Percentiles rank a stretch among this genome's conserved stretches.
Conservation (phyloP, 2,329 filamentous ascomycete genomes). For the Fusarium redolens region DNA sequence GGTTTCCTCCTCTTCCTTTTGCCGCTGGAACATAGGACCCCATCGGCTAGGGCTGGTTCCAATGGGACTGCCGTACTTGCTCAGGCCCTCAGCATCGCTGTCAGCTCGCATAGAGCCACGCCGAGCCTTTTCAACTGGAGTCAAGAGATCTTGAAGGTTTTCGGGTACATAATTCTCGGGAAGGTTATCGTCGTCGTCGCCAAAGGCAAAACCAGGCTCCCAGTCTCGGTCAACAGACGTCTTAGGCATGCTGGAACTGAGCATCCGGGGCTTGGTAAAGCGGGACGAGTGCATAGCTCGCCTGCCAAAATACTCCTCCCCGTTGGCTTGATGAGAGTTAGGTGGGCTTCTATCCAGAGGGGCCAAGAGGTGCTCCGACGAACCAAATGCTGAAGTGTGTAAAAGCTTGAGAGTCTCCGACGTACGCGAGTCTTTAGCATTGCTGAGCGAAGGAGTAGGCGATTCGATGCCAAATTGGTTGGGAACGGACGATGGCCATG, state of each 20-base stretch:
- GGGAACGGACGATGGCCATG: constrained; percentile 91
- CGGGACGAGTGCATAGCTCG: constrained; percentile 77
- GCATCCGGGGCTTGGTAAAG: constrained; percentile 73
- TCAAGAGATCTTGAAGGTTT: constrained; percentile 73
- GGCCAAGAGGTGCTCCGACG: constrained; percentile 70
- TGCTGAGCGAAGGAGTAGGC: constrained; percentile 78
- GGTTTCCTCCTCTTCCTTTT: constrained; percentile 67
- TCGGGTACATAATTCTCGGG: constrained; percentile 76
- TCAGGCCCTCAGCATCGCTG: constrained; percentile 62
- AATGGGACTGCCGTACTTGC: constrained; percentile 71
- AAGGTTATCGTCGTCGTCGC: constrained; percentile 75
- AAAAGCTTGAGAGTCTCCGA: constrained; percentile 73
- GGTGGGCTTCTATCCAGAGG: constrained; percentile 60
- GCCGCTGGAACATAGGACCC: constrained; percentile 70
- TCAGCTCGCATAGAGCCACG: constrained; percentile 69
- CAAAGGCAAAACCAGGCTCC: constrained; percentile 77
- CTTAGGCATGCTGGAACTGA: constrained; percentile 76
- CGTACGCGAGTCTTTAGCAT: constrained; percentile 69
- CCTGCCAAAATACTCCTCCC: constrained; percentile 75
- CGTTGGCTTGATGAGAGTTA: constrained; percentile 62
- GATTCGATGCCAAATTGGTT: constrained; percentile 91
- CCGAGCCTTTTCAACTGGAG: constrained; percentile 74
- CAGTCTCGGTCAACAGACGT: constrained; percentile 73
- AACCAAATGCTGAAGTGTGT: constrained; percentile 75
- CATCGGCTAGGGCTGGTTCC: constrained; percentile 70